Evolutionary conservation across 2,329 filamentous ascomycete genomes (phyloP).

Genomic region (Aureobasidium zeae): DNA sequence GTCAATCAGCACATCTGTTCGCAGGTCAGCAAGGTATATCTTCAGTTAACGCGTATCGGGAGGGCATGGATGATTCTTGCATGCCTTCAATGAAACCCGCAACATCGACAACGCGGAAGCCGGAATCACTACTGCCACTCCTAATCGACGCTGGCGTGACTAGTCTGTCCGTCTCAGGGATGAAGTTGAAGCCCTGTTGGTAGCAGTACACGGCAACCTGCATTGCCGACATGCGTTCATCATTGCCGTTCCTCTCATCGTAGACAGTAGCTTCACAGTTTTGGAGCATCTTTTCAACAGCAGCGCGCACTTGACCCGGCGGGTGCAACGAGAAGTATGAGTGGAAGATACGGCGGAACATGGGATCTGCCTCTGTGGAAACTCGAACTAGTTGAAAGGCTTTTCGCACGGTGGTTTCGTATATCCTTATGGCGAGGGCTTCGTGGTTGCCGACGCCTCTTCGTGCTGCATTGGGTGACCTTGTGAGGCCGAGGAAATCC

Average conservation of each 20-base stretch:
- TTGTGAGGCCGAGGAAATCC: not conserved
- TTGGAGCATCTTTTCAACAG: not conserved
- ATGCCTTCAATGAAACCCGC: not conserved
- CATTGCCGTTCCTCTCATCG: not conserved
- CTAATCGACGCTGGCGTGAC: not conserved
- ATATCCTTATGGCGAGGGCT: not conserved
- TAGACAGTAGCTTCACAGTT: not conserved
- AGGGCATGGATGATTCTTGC: not conserved
- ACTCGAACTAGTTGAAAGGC: not conserved
- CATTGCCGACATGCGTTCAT: not conserved
- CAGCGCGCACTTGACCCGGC: not conserved
- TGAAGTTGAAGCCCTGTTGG: not conserved
- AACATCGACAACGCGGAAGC: too few species aligned
- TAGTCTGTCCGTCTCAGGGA: not conserved
- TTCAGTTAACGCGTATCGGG: too few species aligned
- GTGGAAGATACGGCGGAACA: not conserved
- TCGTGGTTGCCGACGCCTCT: too few species aligned
- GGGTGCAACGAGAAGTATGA: not conserved
- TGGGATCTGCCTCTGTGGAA: not conserved
- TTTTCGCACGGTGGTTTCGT: not conserved
- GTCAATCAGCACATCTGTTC: not conserved
- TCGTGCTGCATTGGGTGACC: not conserved
- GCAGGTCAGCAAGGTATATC: not conserved
- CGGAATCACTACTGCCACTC: not conserved
- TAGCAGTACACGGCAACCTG: not conserved